Evolutionary conservation across 768 basidiomycete genomes (phyloP), one percentile per base, ranked within the genome.

Genomic region (Phanerochaete carnosa): DNA sequence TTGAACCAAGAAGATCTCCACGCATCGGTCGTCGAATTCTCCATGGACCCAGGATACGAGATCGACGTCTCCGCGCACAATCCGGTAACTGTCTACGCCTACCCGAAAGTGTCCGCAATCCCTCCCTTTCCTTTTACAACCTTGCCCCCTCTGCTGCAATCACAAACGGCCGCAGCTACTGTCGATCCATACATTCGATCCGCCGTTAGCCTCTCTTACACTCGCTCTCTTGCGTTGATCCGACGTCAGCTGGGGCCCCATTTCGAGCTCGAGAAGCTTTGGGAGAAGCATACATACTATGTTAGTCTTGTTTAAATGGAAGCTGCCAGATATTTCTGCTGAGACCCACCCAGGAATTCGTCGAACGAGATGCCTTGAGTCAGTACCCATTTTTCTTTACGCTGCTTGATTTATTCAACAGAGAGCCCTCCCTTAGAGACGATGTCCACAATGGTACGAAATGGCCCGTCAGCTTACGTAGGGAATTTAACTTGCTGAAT

Each of bases 281-380:
- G 80, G 79, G 77, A 79, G 58, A 74, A 69, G 66, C 80, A 81
- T 58, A 79, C 77, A 9, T 73, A 75, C 64, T 80, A 78, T 63
- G 78, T 79, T 57, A 65, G 69, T 49, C 46, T 9, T 2, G 5
- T 23, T 5, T 23, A 33, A 13, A 13, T 43, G 5, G 4, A n/a
- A 23, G n/a, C n/a, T n/a, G n/a, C n/a, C 1, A 2, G 19, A 16
- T 46, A 2, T 23, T 22, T 8, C n/a, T 25, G 52, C 43, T 35
- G 22, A 61, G 15, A 23, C 3, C 1, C 25, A 22, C 19, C 26
- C 53, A 75, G 75, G 78, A 79, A 62, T 79, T 79, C 49, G 69
- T 60, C 8, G 75, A 77, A 61, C 70, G 81, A 28, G 66, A 74
- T 47, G 75, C 79, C 3, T 58, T 58, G 26, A 78, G 78, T 79